Evolutionary conservation across 495 filamentous ascomycete genomes (phyloP).

Genomic region (Penicillium soppii): DNA sequence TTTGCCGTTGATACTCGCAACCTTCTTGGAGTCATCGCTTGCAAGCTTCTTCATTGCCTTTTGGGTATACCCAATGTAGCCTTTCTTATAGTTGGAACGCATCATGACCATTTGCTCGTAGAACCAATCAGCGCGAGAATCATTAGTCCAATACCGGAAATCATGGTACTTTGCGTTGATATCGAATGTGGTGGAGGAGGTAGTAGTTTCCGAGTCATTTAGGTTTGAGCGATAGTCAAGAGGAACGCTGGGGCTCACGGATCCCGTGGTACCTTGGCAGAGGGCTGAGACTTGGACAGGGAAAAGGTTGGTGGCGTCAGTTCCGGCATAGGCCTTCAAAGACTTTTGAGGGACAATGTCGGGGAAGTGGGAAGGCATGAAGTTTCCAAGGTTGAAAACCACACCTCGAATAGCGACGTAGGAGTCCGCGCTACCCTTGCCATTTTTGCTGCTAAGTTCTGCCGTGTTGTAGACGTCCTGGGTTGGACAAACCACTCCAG

Average conservation of each 20-base stretch:
- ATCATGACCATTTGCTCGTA: constrained; percentile 78
- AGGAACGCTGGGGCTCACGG: constrained; percentile 67
- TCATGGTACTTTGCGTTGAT: constrained; percentile 82
- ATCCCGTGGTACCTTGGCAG: constrained; percentile 72
- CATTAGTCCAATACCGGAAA: constrained; percentile 80
- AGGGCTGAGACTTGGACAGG: constrained; percentile 92
- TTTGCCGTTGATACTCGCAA: constrained; percentile 75
- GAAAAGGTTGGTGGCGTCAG: constrained; percentile 85
- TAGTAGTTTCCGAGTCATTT: constrained; percentile 69
- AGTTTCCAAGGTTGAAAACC: constrained; percentile 79
- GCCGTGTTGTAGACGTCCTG: constrained; percentile 81
- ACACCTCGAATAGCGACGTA: constrained; percentile 84
- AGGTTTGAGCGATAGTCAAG: constrained; percentile 71
- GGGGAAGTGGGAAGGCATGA: constrained; percentile 79
- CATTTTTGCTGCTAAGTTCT: constrained; percentile 73
- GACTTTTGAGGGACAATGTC: constrained; percentile 63
- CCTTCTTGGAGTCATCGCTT: constrained; percentile 53
- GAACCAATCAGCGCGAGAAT: constrained; percentile 88
- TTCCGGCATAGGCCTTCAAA: constrained; percentile 77
- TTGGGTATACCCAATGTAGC: constrained; percentile 80
- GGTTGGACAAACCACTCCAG: constrained; percentile 82
- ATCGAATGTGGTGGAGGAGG: constrained; percentile 65
- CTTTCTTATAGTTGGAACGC: constrained; percentile 77
- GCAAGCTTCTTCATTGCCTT: constrained; percentile 73
- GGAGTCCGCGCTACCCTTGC: constrained; percentile 61